A percentile compares a stretch with the other conserved stretches of the same genome.
These are phyloP conservation scores for Stemphylium beticola DNA, from an alignment of 2,329 filamentous ascomycete genomes.

Conservation along the genomic window DNA sequence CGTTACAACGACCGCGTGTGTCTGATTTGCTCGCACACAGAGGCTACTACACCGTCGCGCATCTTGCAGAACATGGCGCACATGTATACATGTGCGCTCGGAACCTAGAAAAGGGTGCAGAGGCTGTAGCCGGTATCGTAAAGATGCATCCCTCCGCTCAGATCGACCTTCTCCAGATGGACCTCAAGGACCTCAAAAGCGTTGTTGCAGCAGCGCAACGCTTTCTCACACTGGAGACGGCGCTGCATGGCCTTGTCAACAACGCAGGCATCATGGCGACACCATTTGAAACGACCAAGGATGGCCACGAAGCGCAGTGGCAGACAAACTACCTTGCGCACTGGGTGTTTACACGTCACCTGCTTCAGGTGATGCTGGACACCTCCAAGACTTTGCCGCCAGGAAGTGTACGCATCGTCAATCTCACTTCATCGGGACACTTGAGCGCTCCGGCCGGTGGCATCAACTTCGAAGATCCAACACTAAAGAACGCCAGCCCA, in stretches of 20 bases:
- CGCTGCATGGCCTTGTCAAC: slow-evolving; percentile 50
- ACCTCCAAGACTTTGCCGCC: slow-evolving; percentile 39
- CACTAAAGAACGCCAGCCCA: slow-evolving; percentile 7
- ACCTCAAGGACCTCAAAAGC: slow-evolving; percentile 43
- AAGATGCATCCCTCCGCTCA: slow-evolving; percentile 37
- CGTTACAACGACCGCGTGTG: background rate
- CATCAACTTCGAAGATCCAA: slow-evolving; percentile 20
- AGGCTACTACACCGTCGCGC: slow-evolving; percentile 21
- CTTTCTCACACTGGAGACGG: slow-evolving; percentile 27
- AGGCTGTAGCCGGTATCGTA: slow-evolving; percentile 43
- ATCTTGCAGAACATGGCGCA: slow-evolving; percentile 22
- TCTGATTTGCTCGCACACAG: slow-evolving; percentile 4
- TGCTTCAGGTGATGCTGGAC: slow-evolving; percentile 39
- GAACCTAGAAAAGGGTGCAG: slow-evolving; percentile 46
- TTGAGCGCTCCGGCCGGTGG: slow-evolving; percentile 16
- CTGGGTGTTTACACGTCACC: slow-evolving; percentile 50
- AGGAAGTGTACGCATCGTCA: slow-evolving; percentile 33
- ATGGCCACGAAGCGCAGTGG: slow-evolving; percentile 56
- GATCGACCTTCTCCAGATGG: slow-evolving; percentile 37
- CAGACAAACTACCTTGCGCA: slow-evolving; percentile 56
- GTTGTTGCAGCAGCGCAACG: slow-evolving; percentile 42
- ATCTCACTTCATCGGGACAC: slow-evolving; percentile 25
- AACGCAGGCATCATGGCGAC: slow-evolving; percentile 51
- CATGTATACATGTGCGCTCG: slow-evolving; percentile 48
- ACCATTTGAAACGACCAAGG: slow-evolving; percentile 36